Evolutionary conservation across 2,329 filamentous ascomycete genomes (phyloP).

Genomic region (Fusarium sp.): DNA sequence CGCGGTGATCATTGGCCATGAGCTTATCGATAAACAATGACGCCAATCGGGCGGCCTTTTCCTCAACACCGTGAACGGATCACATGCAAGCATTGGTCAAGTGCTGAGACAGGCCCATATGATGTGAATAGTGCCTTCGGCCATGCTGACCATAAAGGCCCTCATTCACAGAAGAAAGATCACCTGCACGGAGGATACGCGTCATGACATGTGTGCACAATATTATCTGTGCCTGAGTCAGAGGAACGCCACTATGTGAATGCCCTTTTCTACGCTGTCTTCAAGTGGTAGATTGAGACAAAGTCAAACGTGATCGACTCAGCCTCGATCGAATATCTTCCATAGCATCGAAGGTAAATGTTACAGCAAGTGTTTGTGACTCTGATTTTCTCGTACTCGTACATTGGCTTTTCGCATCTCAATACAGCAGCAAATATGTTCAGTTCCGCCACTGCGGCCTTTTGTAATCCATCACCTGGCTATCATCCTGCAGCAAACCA

Average conservation of each 20-base stretch:
- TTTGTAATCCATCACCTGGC: slow-evolving; percentile 9
- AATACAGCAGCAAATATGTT: slow-evolving; percentile 8
- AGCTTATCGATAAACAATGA: slow-evolving; percentile 45
- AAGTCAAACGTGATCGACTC: slow-evolving; percentile 26
- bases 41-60: slow-evolving; percentile 40
- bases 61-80: slow-evolving; percentile 40
- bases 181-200: slow-evolving; percentile 20
- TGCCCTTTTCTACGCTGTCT: neutral
- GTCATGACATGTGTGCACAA: slow-evolving; percentile 19
- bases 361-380: slow-evolving; percentile 1
- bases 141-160: slow-evolving; percentile 31
- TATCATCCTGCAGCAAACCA: slow-evolving; percentile 23
- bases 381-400: slow-evolving; percentile 14
- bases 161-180: slow-evolving; percentile 14
- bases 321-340: slow-evolving; percentile 20
- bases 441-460: neutral
- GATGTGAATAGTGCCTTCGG: slow-evolving; percentile 28
- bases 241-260: slow-evolving; percentile 6
- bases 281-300: slow-evolving; percentile 4
- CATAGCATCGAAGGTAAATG: slow-evolving; percentile 11
- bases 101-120: slow-evolving; percentile 38
- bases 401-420: slow-evolving; percentile 4
- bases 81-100: slow-evolving; percentile 44
- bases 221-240: slow-evolving; percentile 13
- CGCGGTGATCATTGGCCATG: slow-evolving; percentile 19